Percentiles rank a stretch among this genome's conserved stretches.
Conservation (phyloP, 2,329 filamentous ascomycete genomes). For the Ceratocystis papillata region DNA sequence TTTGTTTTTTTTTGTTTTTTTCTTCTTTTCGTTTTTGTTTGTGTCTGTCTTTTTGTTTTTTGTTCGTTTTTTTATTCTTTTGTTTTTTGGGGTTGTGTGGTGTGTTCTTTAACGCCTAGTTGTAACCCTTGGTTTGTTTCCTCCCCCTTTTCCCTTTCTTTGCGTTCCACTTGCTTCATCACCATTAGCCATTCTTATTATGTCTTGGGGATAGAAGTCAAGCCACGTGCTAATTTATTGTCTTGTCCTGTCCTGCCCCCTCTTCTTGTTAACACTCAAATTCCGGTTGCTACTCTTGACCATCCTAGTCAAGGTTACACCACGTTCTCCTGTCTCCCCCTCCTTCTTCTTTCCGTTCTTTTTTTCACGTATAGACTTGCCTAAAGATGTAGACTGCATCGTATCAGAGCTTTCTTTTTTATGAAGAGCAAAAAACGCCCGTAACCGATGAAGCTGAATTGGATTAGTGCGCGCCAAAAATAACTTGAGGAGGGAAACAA, state of each 20-base stretch:
- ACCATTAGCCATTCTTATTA: neutral
- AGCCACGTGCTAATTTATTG: neutral
- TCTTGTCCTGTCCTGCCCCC: neutral
- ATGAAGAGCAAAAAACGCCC: neutral
- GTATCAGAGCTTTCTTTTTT: neutral
- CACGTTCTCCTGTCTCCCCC: neutral
- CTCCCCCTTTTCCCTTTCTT: neutral
- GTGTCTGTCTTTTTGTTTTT: too few species aligned
- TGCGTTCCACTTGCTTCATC: neutral
- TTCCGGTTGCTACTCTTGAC: neutral
- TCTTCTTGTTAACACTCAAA: neutral
- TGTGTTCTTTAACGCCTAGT: neutral
- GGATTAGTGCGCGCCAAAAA: neutral
- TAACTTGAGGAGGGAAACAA: neutral
- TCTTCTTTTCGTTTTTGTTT: too few species aligned
- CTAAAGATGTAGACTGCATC: neutral
- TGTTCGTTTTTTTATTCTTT: too few species aligned
- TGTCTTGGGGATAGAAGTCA: neutral
- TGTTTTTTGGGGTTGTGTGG: too few species aligned
- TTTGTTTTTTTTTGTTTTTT: too few species aligned
- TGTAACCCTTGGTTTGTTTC: neutral
- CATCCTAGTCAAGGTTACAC: neutral
- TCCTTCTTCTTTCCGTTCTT: neutral
- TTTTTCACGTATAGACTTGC: neutral
- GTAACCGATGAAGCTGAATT: too few species aligned